Evolutionary conservation across 768 basidiomycete genomes (phyloP).

Genomic region (Hirschioporus abietinus): DNA sequence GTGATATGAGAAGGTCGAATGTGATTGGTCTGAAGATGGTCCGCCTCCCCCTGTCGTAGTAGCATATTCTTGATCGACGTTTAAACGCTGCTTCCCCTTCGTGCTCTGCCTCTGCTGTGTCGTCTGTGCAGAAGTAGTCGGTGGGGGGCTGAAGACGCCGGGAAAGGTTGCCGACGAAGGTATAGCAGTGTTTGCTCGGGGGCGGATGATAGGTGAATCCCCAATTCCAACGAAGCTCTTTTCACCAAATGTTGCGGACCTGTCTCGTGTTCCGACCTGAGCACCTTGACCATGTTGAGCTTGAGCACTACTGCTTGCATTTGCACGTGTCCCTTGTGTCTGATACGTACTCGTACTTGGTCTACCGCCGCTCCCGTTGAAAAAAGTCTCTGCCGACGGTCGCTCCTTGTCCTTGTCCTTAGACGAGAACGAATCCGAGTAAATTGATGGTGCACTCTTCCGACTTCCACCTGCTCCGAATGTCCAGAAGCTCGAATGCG

Average conservation of each 20-base stretch:
- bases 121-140: not conserved
- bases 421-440: not conserved
- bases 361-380: not conserved
- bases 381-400: not conserved
- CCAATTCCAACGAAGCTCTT: not conserved
- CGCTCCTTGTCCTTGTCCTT: not conserved
- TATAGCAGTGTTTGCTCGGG: not conserved
- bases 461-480: not conserved
- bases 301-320: not conserved
- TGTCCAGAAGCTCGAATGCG: conserved; percentile 4
- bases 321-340: not conserved
- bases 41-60: not conserved
- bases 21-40: conserved; percentile 3
- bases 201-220: not conserved
- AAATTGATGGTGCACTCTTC: not conserved
- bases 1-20: not conserved
- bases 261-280: not conserved
- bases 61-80: not conserved
- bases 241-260: not conserved
- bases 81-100: not conserved
- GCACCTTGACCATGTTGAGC: no score
- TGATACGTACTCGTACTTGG: conserved; percentile 6
- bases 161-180: not conserved
- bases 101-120: not conserved
- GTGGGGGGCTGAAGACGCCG: not conserved